Conservation (phyloP, 805 yeast genomes). For the Maudiozyma barnettii region DNA sequence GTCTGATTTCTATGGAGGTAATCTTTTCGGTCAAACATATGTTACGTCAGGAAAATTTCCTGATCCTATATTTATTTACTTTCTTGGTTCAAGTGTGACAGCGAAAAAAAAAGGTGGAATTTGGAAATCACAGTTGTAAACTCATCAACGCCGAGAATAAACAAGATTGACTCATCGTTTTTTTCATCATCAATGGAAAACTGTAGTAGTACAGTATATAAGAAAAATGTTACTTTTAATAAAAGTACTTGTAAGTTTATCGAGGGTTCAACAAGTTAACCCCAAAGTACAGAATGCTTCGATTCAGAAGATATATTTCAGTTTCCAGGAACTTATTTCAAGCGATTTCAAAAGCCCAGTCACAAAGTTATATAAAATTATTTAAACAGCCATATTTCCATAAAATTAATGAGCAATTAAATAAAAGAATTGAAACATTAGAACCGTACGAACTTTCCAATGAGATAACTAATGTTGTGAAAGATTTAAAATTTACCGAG, state of each 20-base stretch:
- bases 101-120: too few species aligned
- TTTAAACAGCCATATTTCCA: slow-evolving; percentile 13
- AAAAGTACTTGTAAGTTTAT: too few species aligned
- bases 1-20: too few species aligned
- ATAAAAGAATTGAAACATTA: slow-evolving; percentile 4
- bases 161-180: background rate
- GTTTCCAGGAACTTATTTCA: background rate
- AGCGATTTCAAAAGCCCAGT: background rate
- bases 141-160: background rate
- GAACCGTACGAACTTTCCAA: slow-evolving; percentile 19
- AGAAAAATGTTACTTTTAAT: too few species aligned
- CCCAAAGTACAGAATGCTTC: background rate
- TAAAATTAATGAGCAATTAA: slow-evolving; percentile 9
- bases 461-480: slow-evolving; percentile 9
- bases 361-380: slow-evolving; percentile 2
- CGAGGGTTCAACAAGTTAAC: too few species aligned
- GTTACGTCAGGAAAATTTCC: too few species aligned
- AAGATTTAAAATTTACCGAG: slow-evolving; percentile 3
- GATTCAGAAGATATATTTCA: background rate
- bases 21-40: too few species aligned
- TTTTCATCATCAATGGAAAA: too few species aligned
- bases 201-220: too few species aligned
- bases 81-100: too few species aligned
- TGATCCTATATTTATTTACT: too few species aligned
- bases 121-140: background rate